Percentiles rank a stretch among this genome's conserved stretches.
Conservation (phyloP, 176 grass and related monocot species). For the Stipa capillata region DNA sequence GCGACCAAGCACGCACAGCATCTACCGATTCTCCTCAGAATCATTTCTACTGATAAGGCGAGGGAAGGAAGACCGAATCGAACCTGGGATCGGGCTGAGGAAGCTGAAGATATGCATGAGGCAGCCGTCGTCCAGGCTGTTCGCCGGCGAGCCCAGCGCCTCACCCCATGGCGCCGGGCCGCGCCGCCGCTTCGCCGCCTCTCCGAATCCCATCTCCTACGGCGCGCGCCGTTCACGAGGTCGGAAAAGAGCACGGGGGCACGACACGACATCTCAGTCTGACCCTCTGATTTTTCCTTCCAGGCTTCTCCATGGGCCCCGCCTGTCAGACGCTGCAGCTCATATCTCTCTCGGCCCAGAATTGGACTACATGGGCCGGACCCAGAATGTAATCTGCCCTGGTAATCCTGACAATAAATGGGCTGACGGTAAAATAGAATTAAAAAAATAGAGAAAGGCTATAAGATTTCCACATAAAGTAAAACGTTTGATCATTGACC, state of each 20-base stretch:
- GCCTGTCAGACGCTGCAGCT: too few relatives aligned
- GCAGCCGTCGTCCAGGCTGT: conserved; percentile 81
- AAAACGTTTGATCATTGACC: too few relatives aligned
- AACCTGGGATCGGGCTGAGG: conserved; percentile 89
- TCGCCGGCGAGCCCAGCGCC: conserved; percentile 31
- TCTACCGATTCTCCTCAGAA: background rate
- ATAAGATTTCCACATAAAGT: too few relatives aligned
- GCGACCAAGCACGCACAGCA: background rate
- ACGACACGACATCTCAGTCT: background rate
- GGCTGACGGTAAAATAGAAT: too few relatives aligned
- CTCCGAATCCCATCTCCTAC: background rate
- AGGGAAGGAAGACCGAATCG: background rate
- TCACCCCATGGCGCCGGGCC: background rate
- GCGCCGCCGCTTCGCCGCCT: conserved; percentile 47
- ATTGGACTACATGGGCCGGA: background rate
- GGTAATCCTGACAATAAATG: too few relatives aligned
- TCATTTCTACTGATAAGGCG: background rate
- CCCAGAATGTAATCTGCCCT: background rate
- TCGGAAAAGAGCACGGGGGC: background rate
- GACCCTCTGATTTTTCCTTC: background rate
- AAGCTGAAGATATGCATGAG: conserved; percentile 99
- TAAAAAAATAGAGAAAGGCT: too few relatives aligned
- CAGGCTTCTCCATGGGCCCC: background rate
- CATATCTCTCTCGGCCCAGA: background rate
- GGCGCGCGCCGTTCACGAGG: conserved; percentile 3